phyloP scores from a whole-genome alignment of 805 yeast species.

The Sugiyamaella mastotermitis region DNA sequence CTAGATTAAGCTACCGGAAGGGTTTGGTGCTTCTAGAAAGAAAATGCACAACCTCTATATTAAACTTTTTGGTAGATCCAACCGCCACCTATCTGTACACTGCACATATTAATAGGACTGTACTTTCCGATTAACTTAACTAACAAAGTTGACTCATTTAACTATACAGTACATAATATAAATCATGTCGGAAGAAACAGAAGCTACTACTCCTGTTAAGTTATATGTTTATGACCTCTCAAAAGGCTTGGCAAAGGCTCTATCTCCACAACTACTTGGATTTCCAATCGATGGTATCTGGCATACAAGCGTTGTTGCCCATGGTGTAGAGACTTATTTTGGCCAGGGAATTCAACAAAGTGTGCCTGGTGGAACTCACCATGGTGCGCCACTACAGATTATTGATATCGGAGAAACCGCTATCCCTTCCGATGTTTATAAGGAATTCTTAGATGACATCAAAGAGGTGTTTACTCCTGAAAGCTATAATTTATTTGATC shows the following conservation, averaged over 20 bases:
- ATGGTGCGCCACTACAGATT: slow-evolving; percentile 51
- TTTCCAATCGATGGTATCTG: slow-evolving; percentile 53
- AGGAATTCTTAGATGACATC: slow-evolving; percentile 49
- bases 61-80: too few relatives aligned
- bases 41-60: too few relatives aligned
- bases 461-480: slow-evolving; percentile 40
- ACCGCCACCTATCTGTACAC: too few relatives aligned
- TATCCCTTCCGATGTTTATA: slow-evolving; percentile 45
- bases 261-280: slow-evolving; percentile 49
- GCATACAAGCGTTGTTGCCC: slow-evolving; percentile 52
- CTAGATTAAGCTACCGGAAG: too few relatives aligned
- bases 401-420: slow-evolving; percentile 49
- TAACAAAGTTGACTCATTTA: too few relatives aligned
- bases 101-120: too few relatives aligned
- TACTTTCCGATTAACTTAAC: too few relatives aligned
- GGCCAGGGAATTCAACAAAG: slow-evolving; percentile 51
- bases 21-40: too few relatives aligned
- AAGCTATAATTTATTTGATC: slow-evolving; percentile 51
- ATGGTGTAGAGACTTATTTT: slow-evolving; percentile 51
- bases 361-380: slow-evolving; percentile 50
- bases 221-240: slow-evolving; percentile 61
- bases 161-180: too few relatives aligned
- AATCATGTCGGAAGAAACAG: slow-evolving; percentile 11
- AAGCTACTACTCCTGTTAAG: slow-evolving; percentile 35
- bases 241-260: slow-evolving; percentile 50